Evolutionary conservation across 345 rosid species (phyloP), one percentile per base, ranked within the genome.

Genomic region (Pseudoturritis turrita): DNA sequence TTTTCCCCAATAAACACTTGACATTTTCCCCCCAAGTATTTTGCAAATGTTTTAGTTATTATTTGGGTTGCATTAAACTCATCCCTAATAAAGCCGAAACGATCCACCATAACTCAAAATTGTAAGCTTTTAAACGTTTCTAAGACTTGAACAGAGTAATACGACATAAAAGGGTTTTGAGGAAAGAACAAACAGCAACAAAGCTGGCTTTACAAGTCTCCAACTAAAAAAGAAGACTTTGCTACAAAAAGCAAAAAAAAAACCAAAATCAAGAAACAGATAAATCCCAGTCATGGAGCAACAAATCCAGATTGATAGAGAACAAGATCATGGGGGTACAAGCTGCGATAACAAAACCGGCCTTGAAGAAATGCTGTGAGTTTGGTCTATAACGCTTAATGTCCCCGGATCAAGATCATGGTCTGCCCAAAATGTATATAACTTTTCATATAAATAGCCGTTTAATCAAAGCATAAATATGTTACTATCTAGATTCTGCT

Each of bases 151-250:
- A 71, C 50, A 71, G n/a, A 71, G 21, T 14, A 8, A 39, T 39
- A 10, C 5, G n/a, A 22, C 49, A 22, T 4, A 39, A 60, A 21
- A 9, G 6, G 19, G 52, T 12, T 33, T 45, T 2, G 35, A 4
- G 35, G 40, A 50, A 18, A 50, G 29, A 71, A 28, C 4, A 12
- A 33, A 51, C 18, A 71, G 61, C 43, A 29, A 39, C 17, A 47
- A 61, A 50, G 53, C 61, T 61, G 26, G 53, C 75, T 71, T 61
- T 50, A 71, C 68, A 71, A 15, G 65, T 70, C 28, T 59, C 37
- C 36, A 70, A 47, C 21, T 37, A 17, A 14, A 10, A 10, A 33
- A 56, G 5, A 45, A 17, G 31, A 41, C 17, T 13, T 43, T 6
- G 55, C 49, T 68, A 43, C 9, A 22, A 17, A 37, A 47, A 37